phyloP scores from a whole-genome alignment of 345 rosid species.

The Lepidium aucheri region DNA sequence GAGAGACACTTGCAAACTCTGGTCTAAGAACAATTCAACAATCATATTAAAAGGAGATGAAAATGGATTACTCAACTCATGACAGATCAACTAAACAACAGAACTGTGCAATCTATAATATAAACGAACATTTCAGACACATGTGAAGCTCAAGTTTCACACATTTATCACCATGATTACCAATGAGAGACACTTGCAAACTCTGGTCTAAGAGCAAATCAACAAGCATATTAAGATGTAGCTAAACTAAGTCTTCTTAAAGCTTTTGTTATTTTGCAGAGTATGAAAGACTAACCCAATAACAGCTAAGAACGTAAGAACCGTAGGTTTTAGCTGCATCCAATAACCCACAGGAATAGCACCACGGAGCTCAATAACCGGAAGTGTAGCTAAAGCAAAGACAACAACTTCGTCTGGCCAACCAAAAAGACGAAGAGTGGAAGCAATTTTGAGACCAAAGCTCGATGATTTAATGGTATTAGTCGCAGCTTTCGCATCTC shows the following conservation, averaged over 20 bases:
- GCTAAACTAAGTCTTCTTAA: background rate
- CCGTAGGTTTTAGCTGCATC: conserved; percentile 71
- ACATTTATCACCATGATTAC: too few relatives aligned
- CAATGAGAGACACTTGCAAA: too few relatives aligned
- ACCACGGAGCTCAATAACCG: conserved; percentile 88
- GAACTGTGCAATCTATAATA: too few relatives aligned
- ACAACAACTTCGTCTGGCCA: conserved; percentile 87
- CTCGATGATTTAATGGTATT: conserved; percentile 75
- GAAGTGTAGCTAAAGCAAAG: conserved; percentile 86
- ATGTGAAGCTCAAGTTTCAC: too few relatives aligned
- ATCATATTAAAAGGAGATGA: too few relatives aligned
- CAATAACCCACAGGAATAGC: conserved; percentile 97
- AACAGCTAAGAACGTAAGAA: conserved; percentile 51
- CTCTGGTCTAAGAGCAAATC: too few relatives aligned
- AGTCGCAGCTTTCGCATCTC: conserved; percentile 74
- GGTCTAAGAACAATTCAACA: too few relatives aligned
- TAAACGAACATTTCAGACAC: too few relatives aligned
- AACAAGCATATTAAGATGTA: background rate
- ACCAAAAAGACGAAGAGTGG: conserved; percentile 55
- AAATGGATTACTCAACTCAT: too few relatives aligned
- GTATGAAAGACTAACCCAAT: conserved; percentile 51
- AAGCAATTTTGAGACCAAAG: conserved; percentile 67
- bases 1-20: too few relatives aligned
- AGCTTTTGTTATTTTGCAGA: background rate
- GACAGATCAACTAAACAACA: too few relatives aligned